Base-by-base conservation (phyloP, 495 filamentous ascomycete genomes). In the Pseudevernia furfuracea region DNA sequence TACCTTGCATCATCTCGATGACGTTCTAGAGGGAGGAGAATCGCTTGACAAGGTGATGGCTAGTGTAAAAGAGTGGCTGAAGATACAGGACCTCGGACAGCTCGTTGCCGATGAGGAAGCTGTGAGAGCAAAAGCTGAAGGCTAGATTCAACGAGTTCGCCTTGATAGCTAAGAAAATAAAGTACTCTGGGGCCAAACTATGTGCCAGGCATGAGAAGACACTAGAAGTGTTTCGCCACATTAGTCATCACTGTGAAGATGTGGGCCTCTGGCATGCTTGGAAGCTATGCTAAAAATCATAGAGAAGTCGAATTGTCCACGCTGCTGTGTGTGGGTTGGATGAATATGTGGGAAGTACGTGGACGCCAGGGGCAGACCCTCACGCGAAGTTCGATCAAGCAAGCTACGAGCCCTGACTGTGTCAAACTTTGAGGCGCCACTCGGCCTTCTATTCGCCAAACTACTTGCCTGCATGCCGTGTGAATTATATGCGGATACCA, bases 51-150 rank as follows among this genome's bases (percentile, higher is more conserved):
- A 66, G 48, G 53, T 66, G 8, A 69, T 69, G 67, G 46, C 53
- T 92, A 93, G 89, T 68, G 88, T 93, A 36, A 85, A 83, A 66
- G 80, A 77, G 10, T 97, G 94, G 94, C 77, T 94, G 61, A 79
- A 80, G 63, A 86, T 91, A 67, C 79, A 79, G 30, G 94, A 98
- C 57, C 83, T 96, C 28, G 83, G 91, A 73, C 81, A 74, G 21
- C 70, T 96, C 71, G 74, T 84, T 60, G 77, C 77, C 8, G 81
- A 81, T 59, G 81, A 81, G 52, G 66, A 75, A 56, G 70, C 69
- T 39, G 60, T 30, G 38, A 64, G 30, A 46, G 39, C 39, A n/a
- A 58, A 58, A 36, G 3, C 39, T 15, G 28, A 63, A 28, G n/a
- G 10, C 6, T 32, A 34, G 28, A 14, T 38, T 37, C 19, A 37